These are phyloP conservation scores for Amanita pseudoporphyria DNA, from an alignment of 768 basidiomycete species.

Conservation along the genomic window DNA sequence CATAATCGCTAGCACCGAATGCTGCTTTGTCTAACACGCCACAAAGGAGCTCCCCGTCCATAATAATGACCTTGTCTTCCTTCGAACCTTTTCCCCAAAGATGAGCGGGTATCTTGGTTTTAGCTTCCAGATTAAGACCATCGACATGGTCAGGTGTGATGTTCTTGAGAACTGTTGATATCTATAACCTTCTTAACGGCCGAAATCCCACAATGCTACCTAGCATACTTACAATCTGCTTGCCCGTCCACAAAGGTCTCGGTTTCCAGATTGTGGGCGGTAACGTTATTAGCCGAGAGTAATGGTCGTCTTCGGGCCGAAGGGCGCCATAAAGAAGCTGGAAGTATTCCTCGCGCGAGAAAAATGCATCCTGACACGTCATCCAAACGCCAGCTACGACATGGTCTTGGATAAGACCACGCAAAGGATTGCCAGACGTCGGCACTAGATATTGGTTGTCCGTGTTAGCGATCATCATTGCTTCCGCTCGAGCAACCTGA, in stretches of 20 bases:
- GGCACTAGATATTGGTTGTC: slow-evolving; percentile 99
- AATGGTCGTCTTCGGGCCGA: slow-evolving; percentile 67
- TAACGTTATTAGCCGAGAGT: slow-evolving; percentile 64
- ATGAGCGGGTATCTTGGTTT: slow-evolving; percentile 81
- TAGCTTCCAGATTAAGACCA: slow-evolving; percentile 78
- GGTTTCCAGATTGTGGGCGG: slow-evolving; percentile 94
- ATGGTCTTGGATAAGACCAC: slow-evolving; percentile 97
- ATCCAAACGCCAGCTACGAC: slow-evolving; percentile 99
- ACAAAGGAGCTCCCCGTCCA: slow-evolving; percentile 88
- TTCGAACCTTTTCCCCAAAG: slow-evolving; percentile 76
- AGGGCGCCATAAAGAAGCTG: slow-evolving; percentile 94
- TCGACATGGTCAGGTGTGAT: slow-evolving; percentile 72
- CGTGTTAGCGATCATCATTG: slow-evolving; percentile 90
- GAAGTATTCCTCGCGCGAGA: slow-evolving; percentile 91
- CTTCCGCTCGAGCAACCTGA: slow-evolving; percentile 90
- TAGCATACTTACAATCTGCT: slow-evolving; percentile 75
- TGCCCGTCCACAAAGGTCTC: slow-evolving; percentile 89
- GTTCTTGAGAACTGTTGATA: slow-evolving; percentile 90
- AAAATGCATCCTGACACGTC: slow-evolving; percentile 93
- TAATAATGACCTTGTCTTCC: slow-evolving; percentile 83
- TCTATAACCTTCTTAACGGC: slow-evolving; percentile 35
- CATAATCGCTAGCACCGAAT: slow-evolving; percentile 92
- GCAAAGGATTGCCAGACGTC: slow-evolving; percentile 94
- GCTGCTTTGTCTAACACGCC: slow-evolving; percentile 97
- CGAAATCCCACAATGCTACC: neutral